Evolutionary conservation across 1,139 yeast species (phyloP).

Genomic region (Candida sanyaensis): DNA sequence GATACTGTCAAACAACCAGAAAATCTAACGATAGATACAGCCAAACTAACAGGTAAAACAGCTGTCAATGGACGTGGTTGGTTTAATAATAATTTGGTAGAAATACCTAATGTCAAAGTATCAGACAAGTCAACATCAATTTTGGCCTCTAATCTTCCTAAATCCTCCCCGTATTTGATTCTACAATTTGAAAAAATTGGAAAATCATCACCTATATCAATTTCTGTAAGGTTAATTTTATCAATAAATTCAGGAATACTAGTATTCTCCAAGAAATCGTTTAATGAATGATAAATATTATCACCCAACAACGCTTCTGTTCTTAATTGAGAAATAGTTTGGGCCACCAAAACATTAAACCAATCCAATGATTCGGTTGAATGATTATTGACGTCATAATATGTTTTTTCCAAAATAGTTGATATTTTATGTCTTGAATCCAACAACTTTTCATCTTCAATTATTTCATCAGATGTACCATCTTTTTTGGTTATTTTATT

Average conservation of each 20-base stretch:
- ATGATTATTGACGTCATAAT: conserved; percentile 87
- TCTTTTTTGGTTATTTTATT: conserved; percentile 18
- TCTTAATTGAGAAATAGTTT: conserved; percentile 82
- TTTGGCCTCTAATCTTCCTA: conserved; percentile 76
- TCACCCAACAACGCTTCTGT: conserved; percentile 83
- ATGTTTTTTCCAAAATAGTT: conserved; percentile 81
- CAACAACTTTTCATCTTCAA: conserved; percentile 24
- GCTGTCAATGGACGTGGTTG: conserved; percentile 88
- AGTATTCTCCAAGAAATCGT: conserved; percentile 52
- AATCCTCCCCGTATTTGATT: conserved; percentile 57
- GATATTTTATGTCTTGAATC: conserved; percentile 19
- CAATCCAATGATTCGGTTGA: conserved; percentile 91
- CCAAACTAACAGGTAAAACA: conserved; percentile 75
- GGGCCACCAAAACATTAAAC: conserved; percentile 94
- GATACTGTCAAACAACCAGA: conserved; percentile 92
- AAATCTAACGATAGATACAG: conserved; percentile 87
- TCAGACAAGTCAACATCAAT: conserved; percentile 93
- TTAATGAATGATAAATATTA: conserved; percentile 77
- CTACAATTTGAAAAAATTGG: conserved; percentile 95
- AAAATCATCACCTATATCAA: conserved; percentile 92
- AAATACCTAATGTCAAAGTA: conserved; percentile 85
- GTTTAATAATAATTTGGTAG: conserved; percentile 77
- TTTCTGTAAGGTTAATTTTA: conserved; percentile 75
- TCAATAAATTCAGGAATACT: conserved; percentile 80
- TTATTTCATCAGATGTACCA: conserved; percentile 1